Percentiles rank a stretch among this genome's conserved stretches.
Conservation (phyloP, 2,329 filamentous ascomycete genomes). For the Phialophora expanda region DNA sequence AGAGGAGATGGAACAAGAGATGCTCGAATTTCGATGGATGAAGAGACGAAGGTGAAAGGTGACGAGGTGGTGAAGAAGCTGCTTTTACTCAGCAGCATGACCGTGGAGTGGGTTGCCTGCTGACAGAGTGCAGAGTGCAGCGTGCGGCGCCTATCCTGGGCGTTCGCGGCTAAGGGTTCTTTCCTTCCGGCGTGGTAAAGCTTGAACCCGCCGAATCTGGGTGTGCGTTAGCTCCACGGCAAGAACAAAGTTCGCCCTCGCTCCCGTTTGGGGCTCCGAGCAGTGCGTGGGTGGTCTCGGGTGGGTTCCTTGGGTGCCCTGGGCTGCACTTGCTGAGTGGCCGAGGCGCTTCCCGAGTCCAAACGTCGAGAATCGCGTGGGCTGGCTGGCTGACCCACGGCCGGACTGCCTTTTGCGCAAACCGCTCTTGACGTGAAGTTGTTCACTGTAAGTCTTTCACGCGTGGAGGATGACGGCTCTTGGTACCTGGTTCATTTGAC, state of each 20-base stretch:
- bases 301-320: not conserved
- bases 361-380: constrained; percentile 1
- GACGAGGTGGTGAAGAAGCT: constrained; percentile 11
- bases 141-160: not conserved
- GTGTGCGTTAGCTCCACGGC: constrained; percentile 2
- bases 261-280: constrained; percentile 8
- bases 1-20: constrained; percentile 34
- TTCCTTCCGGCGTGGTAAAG: not conserved
- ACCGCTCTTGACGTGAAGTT: not conserved
- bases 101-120: constrained; percentile 2
- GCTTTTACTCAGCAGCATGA: constrained; percentile 8
- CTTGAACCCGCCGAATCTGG: constrained; percentile 9
- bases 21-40: constrained; percentile 31
- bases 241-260: not conserved
- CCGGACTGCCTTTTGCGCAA: constrained; percentile 1
- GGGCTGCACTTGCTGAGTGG: not conserved
- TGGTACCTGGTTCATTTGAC: not conserved
- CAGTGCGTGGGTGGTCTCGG: not conserved
- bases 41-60: constrained; percentile 20
- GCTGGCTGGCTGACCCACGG: not conserved
- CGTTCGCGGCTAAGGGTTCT: not conserved
- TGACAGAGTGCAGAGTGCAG: constrained; percentile 1
- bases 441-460: not conserved
- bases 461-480: not conserved
- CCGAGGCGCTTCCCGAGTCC: not conserved